Conservation (phyloP, 2,329 filamentous ascomycete genomes). For the Sphaerulina musiva region DNA sequence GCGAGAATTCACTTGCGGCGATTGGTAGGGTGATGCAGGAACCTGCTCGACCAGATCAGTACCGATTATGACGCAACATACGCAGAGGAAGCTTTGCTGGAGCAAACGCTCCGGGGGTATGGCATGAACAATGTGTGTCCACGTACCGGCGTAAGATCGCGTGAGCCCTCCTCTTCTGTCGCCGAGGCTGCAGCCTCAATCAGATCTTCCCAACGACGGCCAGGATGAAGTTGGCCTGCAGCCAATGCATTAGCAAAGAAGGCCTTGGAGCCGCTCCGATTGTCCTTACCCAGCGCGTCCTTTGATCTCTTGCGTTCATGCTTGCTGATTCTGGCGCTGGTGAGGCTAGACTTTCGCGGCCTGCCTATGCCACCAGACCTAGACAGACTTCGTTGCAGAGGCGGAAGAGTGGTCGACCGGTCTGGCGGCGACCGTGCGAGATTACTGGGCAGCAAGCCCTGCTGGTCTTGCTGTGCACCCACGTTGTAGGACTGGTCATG, state of each 20-base stretch:
- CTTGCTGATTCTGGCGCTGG: conserved; percentile 66
- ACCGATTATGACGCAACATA: conserved; percentile 1
- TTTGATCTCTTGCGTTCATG: conserved; percentile 78
- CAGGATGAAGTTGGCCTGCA: conserved; percentile 59
- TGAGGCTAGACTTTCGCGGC: conserved; percentile 78
- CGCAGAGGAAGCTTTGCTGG: not conserved
- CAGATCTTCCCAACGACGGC: conserved; percentile 91
- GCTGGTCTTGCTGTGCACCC: conserved; percentile 47
- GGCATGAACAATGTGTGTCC: conserved; percentile 15
- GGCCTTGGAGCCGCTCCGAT: conserved; percentile 69
- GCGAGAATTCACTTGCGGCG: conserved; percentile 48
- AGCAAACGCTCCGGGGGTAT: conserved; percentile 2
- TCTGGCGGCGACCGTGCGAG: conserved; percentile 74
- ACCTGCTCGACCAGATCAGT: conserved; percentile 31
- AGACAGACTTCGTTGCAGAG: conserved; percentile 64
- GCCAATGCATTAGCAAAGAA: conserved; percentile 78
- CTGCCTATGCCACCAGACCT: conserved; percentile 53
- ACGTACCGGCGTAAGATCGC: conserved; percentile 79
- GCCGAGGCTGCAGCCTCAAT: conserved; percentile 92
- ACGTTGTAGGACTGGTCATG: conserved; percentile 38
- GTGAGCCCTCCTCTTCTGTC: conserved; percentile 77
- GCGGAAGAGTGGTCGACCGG: conserved; percentile 80
- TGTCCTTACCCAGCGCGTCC: conserved; percentile 61
- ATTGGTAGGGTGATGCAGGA: conserved; percentile 46
- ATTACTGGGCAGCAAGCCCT: conserved; percentile 77